These are phyloP conservation scores for Botrytis cinerea DNA, from an alignment of 2,329 filamentous ascomycete genomes.

Conservation along the genomic window DNA sequence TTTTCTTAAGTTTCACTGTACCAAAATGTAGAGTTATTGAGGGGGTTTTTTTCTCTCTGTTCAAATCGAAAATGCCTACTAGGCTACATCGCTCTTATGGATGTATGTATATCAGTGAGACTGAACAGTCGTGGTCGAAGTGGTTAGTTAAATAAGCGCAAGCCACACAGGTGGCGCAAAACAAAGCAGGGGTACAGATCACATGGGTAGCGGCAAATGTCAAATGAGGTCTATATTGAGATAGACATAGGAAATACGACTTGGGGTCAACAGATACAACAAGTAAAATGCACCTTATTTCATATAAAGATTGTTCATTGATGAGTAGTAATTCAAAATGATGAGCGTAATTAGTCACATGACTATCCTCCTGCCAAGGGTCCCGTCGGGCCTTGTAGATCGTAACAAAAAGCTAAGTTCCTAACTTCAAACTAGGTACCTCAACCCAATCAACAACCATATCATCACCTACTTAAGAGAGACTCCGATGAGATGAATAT, in stretches of 20 bases:
- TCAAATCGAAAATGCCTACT: not conserved
- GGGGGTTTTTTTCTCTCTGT: not conserved
- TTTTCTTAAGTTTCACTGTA: not conserved
- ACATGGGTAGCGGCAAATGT: not conserved
- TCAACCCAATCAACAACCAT: not conserved
- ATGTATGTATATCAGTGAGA: not conserved
- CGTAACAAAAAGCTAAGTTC: not conserved
- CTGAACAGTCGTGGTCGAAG: not conserved
- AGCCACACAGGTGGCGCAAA: not conserved
- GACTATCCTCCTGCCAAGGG: not conserved
- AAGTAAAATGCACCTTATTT: not conserved
- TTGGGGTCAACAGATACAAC: not conserved
- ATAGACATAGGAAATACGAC: not conserved
- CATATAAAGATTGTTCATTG: not conserved
- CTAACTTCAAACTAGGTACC: not conserved
- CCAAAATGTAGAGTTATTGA: not conserved
- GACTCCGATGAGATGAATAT: slow-evolving; percentile 1
- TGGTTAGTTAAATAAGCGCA: not conserved
- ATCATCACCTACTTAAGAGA: not conserved
- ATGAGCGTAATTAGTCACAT: slow-evolving; percentile 16
- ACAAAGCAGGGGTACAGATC: not conserved
- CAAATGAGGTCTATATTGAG: not conserved
- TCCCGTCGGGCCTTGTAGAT: not conserved
- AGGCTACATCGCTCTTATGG: not conserved
- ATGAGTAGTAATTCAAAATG: slow-evolving; percentile 10